phyloP scores from a whole-genome alignment of 805 yeast genomes.

The Lachancea meyersii region DNA sequence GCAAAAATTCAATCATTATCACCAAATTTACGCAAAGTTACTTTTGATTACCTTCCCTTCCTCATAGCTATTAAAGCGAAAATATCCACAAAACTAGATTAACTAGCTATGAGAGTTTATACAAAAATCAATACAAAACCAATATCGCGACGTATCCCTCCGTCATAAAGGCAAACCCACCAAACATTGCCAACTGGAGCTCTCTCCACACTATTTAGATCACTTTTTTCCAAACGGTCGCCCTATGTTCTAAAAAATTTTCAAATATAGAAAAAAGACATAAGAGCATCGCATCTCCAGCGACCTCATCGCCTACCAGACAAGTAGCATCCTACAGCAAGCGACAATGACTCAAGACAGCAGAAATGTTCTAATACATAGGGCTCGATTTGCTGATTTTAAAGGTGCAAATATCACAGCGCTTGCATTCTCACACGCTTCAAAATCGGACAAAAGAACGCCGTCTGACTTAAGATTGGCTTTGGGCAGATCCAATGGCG shows the following conservation, averaged over 20 bases:
- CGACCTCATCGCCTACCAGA: constrained; percentile 4
- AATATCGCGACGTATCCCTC: no score
- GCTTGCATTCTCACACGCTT: constrained; percentile 63
- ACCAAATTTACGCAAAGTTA: no score
- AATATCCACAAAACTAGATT: no score
- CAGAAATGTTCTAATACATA: constrained; percentile 43
- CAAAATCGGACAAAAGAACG: constrained; percentile 38
- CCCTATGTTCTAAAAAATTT: constrained; percentile 1
- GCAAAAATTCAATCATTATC: no score
- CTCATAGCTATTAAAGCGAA: no score
- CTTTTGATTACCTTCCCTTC: no score
- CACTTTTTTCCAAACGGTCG: constrained; percentile 1
- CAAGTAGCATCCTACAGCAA: no score
- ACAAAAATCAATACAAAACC: no score
- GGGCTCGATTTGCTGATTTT: constrained; percentile 87
- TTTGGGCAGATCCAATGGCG: constrained; percentile 89
- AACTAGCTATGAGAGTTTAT: no score
- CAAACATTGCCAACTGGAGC: neutral
- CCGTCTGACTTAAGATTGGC: constrained; percentile 67
- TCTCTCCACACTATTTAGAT: neutral
- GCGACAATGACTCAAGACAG: constrained; percentile 3
- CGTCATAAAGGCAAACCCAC: no score
- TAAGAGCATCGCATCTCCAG: constrained; percentile 13
- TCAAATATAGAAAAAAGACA: constrained; percentile 2
- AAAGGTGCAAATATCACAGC: constrained; percentile 81